Evolutionary conservation across 257 asterid genomes (phyloP), one percentile per base, ranked within the genome.

Genomic region (Primulina tabacum): DNA sequence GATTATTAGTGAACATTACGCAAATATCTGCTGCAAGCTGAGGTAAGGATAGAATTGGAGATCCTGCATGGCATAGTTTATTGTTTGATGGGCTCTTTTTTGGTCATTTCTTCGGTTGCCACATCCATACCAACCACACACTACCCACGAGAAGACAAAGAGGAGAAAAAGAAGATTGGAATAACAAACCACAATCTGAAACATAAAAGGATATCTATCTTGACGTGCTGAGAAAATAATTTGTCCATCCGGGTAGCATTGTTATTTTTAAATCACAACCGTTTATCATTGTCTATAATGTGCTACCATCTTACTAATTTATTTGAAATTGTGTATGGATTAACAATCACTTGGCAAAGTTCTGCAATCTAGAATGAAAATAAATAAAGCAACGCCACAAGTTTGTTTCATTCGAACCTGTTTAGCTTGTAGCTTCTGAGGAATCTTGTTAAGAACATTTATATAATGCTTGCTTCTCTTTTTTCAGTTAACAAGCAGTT

Each of bases 401-500:
- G 52, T 40, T 40, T 40, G 52, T 10, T 38, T 8, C 53, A 12
- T 18, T 40, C 18, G 2, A 12, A 12, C 18, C 6, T 47, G 18
- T n/a, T 47, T 47, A 12, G 55, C 55, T 47, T 12, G 55, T 28
- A 52, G 69, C 43, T 68, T 59, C 52, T 68, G 58, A 33, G 6
- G 14, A 47, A 38, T 52, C 62, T 50, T 40, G 59, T 58, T 33
- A 32, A 47, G 16, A 56, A 62, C 18, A 32, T 59, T 30, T 68
- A 24, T n/a, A 34, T 7, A 34, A 32, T 32, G 34, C 34, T 34
- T 6, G 29, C 56, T 5, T 53, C 16, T 68, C 47, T 62, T 64
- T 64, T 24, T 69, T 83, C 90, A 90, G 97, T 92, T 30, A 90
- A 92, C 66, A 92, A 92, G 83, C 98, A 89, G 89, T 66, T 92